A percentile compares a stretch with the other conserved stretches of the same genome.
Evolutionary conservation across 495 filamentous ascomycete species (phyloP).

Genomic region (Mycothermus thermophilus): DNA sequence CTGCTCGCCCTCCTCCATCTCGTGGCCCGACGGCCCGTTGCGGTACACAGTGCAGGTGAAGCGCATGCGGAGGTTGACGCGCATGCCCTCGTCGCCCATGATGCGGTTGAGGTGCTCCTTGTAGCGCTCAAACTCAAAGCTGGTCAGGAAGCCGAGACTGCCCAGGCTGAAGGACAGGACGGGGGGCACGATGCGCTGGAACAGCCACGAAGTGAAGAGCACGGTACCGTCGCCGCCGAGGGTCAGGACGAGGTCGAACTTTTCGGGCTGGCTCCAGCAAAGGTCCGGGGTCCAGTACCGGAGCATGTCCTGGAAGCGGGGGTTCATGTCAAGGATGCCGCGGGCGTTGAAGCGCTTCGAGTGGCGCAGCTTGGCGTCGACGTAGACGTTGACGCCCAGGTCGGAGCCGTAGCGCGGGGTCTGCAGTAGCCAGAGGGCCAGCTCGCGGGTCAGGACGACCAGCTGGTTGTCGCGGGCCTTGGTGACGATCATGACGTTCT

Average conservation of each 20-base stretch:
- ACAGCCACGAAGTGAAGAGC: slow-evolving; percentile 83
- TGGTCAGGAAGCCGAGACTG: slow-evolving; percentile 83
- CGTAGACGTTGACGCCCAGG: slow-evolving; percentile 75
- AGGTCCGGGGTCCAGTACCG: slow-evolving; percentile 90
- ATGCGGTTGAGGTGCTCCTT: slow-evolving; percentile 65
- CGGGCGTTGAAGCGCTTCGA: slow-evolving; percentile 77
- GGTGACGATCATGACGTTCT: slow-evolving; percentile 90
- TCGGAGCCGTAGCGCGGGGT: slow-evolving; percentile 73
- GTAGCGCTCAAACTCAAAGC: slow-evolving; percentile 75
- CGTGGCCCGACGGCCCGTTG: slow-evolving; percentile 28
- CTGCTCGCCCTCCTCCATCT: slow-evolving; percentile 64
- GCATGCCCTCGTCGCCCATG: slow-evolving; percentile 88
- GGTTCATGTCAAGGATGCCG: slow-evolving; percentile 54
- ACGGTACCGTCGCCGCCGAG: slow-evolving; percentile 90
- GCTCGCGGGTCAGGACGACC: slow-evolving; percentile 69
- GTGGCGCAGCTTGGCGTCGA: slow-evolving; percentile 77
- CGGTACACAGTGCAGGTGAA: slow-evolving; percentile 94
- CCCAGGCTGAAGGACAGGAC: slow-evolving; percentile 81
- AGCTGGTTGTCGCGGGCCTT: slow-evolving; percentile 88
- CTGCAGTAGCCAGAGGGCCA: slow-evolving; percentile 72
- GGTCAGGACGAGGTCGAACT: slow-evolving; percentile 84
- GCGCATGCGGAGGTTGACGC: slow-evolving; percentile 89
- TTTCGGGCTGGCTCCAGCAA: slow-evolving; percentile 78
- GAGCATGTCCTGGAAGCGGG: slow-evolving; percentile 63
- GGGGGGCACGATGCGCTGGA: slow-evolving; percentile 83